Evolutionary conservation across 1,284 basidiomycete genomes (phyloP).

Genomic region (Taiwanofungus camphoratus): DNA sequence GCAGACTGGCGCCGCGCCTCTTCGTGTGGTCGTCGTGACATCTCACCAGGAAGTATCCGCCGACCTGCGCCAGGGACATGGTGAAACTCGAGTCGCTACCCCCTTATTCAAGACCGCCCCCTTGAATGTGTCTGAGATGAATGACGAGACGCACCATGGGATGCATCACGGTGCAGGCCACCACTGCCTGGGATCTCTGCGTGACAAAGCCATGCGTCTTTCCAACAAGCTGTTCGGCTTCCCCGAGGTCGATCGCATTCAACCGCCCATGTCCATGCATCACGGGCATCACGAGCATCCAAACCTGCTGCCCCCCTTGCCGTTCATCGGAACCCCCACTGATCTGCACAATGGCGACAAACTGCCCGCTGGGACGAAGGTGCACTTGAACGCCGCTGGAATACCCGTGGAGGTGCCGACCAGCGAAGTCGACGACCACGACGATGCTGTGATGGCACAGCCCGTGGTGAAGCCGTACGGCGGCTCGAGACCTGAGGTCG

Average conservation of each 20-base stretch:
- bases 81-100: background rate
- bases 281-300: background rate
- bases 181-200: slow-evolving; percentile 4
- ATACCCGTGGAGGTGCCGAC: too few relatives aligned
- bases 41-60: slow-evolving; percentile 6
- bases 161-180: background rate
- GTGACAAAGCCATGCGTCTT: slow-evolving; percentile 4
- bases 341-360: background rate
- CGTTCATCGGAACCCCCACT: background rate
- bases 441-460: background rate
- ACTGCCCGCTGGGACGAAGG: background rate
- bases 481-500: background rate
- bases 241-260: background rate
- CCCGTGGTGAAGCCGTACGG: background rate
- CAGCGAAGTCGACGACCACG: too few relatives aligned
- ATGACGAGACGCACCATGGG: background rate
- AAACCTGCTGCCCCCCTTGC: background rate
- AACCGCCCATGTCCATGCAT: background rate
- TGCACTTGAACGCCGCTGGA: background rate
- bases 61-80: background rate
- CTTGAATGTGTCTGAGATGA: background rate
- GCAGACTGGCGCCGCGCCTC: slow-evolving; percentile 4
- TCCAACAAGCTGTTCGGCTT: slow-evolving; percentile 7
- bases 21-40: slow-evolving; percentile 8
- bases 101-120: background rate